phyloP scores from a whole-genome alignment of 352 stramenopile genomes.

The Phytophthora tubulina region DNA sequence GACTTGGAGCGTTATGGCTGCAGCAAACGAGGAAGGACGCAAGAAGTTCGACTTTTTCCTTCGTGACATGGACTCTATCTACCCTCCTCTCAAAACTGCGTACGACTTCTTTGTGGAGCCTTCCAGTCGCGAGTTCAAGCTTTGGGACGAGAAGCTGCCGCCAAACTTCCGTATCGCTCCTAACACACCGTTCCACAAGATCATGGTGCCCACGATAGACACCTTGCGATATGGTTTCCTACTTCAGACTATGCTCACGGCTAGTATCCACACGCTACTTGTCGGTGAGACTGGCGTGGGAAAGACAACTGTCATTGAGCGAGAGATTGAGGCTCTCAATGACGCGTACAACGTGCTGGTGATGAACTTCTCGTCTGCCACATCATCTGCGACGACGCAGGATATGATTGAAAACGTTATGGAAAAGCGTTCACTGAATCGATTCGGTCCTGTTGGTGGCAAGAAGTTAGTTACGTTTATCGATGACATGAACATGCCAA shows the following conservation, averaged over 20 bases:
- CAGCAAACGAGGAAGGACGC: conserved; percentile 85
- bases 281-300: conserved; percentile 91
- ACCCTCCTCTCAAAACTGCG: conserved; percentile 91
- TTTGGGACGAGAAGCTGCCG: conserved; percentile 87
- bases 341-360: conserved; percentile 81
- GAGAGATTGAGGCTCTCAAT: conserved; percentile 82
- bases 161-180: conserved; percentile 77
- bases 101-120: conserved; percentile 95
- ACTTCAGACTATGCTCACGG: conserved; percentile 78
- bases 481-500: conserved; percentile 94
- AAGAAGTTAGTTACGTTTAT: conserved; percentile 94
- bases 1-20: conserved; percentile 88
- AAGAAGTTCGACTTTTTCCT: conserved; percentile 90
- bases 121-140: conserved; percentile 77
- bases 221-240: conserved; percentile 86
- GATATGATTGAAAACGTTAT: conserved; percentile 93
- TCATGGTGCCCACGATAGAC: conserved; percentile 90
- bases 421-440: conserved; percentile 91
- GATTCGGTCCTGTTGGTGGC: conserved; percentile 86
- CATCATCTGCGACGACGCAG: conserved; percentile 87
- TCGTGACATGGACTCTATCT: conserved; percentile 93
- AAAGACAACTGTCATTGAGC: conserved; percentile 89
- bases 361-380: conserved; percentile 94
- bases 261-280: conserved; percentile 87
- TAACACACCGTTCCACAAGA: conserved; percentile 85